Evolutionary conservation across 2,329 filamentous ascomycete genomes (phyloP).

Genomic region (Coccinonectria pachysandricola): DNA sequence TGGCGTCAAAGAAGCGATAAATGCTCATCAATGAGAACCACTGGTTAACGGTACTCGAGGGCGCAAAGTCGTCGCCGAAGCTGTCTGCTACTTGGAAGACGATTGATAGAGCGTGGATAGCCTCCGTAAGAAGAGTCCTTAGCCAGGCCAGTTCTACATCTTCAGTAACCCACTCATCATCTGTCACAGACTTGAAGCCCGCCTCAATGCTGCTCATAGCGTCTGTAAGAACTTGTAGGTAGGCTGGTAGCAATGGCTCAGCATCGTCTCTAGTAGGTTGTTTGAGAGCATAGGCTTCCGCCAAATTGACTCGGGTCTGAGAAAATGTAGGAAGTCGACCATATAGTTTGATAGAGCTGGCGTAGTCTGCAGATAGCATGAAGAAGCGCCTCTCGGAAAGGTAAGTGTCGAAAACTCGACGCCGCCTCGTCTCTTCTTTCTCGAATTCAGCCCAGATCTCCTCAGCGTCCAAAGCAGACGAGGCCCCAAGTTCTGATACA

Average conservation of each 20-base stretch:
- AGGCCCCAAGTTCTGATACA: constrained; percentile 39
- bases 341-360: constrained; percentile 38
- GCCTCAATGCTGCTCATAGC: constrained; percentile 40
- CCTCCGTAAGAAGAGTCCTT: constrained; percentile 55
- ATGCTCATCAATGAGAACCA: constrained; percentile 69
- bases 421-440: constrained; percentile 49
- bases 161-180: constrained; percentile 40
- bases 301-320: constrained; percentile 16
- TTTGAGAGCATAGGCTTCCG: constrained; percentile 22
- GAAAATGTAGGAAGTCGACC: constrained; percentile 26
- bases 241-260: constrained; percentile 37
- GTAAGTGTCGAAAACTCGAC: constrained; percentile 61
- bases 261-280: constrained; percentile 25
- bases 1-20: constrained; percentile 57
- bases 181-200: constrained; percentile 40
- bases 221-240: constrained; percentile 35
- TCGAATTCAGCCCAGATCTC: constrained; percentile 50
- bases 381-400: constrained; percentile 62
- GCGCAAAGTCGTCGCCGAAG: constrained; percentile 42
- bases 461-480: constrained; percentile 39
- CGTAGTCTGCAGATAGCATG: constrained; percentile 50
- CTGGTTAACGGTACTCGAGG: constrained; percentile 47
- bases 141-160: constrained; percentile 50
- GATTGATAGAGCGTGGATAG: constrained; percentile 62
- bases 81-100: constrained; percentile 62